phyloP scores from a whole-genome alignment of 176 grass and related monocot species.

The Rhipidocladum racemiflorum region DNA sequence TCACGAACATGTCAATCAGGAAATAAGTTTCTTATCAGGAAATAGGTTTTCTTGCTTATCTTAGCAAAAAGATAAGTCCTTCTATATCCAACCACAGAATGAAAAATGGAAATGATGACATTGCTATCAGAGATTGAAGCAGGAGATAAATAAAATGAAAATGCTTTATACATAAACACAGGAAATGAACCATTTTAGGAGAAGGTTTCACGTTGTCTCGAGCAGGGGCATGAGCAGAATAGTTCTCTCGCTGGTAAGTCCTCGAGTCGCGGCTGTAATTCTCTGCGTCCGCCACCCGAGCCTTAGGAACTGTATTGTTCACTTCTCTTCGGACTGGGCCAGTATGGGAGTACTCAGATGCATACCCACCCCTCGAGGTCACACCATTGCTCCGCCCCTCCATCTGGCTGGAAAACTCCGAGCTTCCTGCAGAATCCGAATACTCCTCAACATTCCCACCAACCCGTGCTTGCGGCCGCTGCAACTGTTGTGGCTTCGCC shows the following conservation, averaged over 20 bases:
- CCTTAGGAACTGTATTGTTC: conserved; percentile 37
- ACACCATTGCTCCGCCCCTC: conserved; percentile 28
- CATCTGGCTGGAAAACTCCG: conserved; percentile 68
- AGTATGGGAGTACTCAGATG: conserved; percentile 47
- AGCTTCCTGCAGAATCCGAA: conserved; percentile 70
- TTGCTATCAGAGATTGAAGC: not conserved
- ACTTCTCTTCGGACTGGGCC: conserved; percentile 39
- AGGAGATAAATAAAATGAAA: not conserved
- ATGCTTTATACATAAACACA: not conserved
- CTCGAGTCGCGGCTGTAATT: conserved; percentile 10
- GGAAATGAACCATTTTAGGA: conserved; percentile 32
- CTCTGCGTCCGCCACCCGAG: conserved; percentile 14
- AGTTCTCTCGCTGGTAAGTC: conserved; percentile 23
- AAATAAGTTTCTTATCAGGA: conserved; percentile 4
- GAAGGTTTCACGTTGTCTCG: conserved; percentile 30
- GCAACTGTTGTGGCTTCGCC: conserved; percentile 41
- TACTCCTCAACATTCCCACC: conserved; percentile 59
- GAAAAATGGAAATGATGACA: not conserved
- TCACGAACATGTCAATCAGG: not conserved
- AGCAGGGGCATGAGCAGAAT: conserved; percentile 44
- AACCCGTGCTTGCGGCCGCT: conserved; percentile 34
- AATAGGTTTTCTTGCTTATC: not conserved
- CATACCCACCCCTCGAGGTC: conserved; percentile 50
- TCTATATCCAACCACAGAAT: not conserved
- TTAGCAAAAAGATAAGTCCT: not conserved